Percentiles rank a stretch among this genome's conserved stretches.
Evolutionary conservation across 192 early-diverging fungal species (phyloP).

Genomic region (Irineochytrium annulatum): DNA sequence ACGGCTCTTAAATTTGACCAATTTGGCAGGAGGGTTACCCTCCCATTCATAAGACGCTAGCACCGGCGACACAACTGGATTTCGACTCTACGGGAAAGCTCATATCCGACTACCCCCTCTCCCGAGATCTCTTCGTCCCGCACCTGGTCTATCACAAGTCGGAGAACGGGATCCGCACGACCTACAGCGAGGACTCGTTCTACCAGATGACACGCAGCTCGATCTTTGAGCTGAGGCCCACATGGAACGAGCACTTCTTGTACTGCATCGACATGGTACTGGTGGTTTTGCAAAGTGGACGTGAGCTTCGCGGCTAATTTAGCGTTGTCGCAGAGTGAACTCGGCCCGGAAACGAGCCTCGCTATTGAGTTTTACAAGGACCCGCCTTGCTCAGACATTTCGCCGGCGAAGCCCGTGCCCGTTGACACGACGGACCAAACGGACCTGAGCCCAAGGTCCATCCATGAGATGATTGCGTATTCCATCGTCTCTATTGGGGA

Average conservation of each 20-base stretch:
- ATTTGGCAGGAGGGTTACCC: not conserved
- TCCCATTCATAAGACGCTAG: not conserved
- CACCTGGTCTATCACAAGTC: constrained; percentile 10
- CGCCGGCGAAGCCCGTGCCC: not conserved
- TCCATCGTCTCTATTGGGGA: constrained; percentile 16
- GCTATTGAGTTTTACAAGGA: constrained; percentile 22
- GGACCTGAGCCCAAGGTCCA: not conserved
- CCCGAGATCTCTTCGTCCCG: not conserved
- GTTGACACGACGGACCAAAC: not conserved
- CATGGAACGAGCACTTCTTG: constrained; percentile 22
- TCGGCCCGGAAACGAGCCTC: constrained; percentile 11
- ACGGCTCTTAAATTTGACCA: too few relatives aligned
- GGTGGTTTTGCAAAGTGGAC: not conserved
- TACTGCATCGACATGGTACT: constrained; percentile 12
- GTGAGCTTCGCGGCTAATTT: not conserved
- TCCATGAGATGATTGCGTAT: constrained; percentile 17
- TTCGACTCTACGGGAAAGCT: constrained; percentile 20
- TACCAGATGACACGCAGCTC: constrained; percentile 19
- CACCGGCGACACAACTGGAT: constrained; percentile 5
- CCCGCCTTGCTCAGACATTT: not conserved
- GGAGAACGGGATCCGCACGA: not conserved
- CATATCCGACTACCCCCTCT: constrained; percentile 23
- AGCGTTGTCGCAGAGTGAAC: not conserved
- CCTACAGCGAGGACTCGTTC: not conserved
- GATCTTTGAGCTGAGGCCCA: not conserved